Conservation (phyloP, 192 early-diverging fungal species). For the Gigaspora rosea region DNA sequence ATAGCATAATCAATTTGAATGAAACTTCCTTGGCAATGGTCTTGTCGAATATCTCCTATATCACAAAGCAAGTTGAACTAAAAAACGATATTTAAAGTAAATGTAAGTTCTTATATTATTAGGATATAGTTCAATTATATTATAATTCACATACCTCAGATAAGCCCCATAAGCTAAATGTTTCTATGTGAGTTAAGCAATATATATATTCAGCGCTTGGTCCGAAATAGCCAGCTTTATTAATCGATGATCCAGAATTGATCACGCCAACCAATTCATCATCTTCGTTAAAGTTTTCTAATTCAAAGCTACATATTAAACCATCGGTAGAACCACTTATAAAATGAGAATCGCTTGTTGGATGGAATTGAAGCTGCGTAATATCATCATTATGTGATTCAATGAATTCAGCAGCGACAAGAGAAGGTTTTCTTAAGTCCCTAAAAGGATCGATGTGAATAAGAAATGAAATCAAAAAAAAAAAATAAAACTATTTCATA, state of each 20-base stretch:
- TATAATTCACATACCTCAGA: slow-evolving; percentile 44
- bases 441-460: background rate
- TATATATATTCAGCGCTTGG: slow-evolving; percentile 88
- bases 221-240: slow-evolving; percentile 89
- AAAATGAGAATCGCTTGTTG: slow-evolving; percentile 51
- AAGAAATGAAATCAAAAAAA: background rate
- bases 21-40: slow-evolving; percentile 41
- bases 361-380: slow-evolving; percentile 75
- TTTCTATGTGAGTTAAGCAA: slow-evolving; percentile 87
- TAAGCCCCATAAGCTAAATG: slow-evolving; percentile 76
- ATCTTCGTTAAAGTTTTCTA: slow-evolving; percentile 78
- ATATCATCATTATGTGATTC: slow-evolving; percentile 78
- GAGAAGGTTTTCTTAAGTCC: slow-evolving; percentile 37
- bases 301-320: slow-evolving; percentile 75
- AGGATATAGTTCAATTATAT: background rate
- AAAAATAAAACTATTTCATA: background rate
- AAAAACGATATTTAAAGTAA: slow-evolving; percentile 18
- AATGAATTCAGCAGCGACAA: slow-evolving; percentile 45
- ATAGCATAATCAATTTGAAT: slow-evolving; percentile 77
- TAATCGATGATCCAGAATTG: slow-evolving; percentile 82
- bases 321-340: slow-evolving; percentile 76
- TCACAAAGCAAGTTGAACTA: slow-evolving; percentile 58
- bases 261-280: slow-evolving; percentile 83
- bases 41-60: slow-evolving; percentile 83
- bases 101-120: slow-evolving; percentile 38